phyloP scores from a whole-genome alignment of 768 basidiomycete genomes.

The Termitomyces sp. region DNA sequence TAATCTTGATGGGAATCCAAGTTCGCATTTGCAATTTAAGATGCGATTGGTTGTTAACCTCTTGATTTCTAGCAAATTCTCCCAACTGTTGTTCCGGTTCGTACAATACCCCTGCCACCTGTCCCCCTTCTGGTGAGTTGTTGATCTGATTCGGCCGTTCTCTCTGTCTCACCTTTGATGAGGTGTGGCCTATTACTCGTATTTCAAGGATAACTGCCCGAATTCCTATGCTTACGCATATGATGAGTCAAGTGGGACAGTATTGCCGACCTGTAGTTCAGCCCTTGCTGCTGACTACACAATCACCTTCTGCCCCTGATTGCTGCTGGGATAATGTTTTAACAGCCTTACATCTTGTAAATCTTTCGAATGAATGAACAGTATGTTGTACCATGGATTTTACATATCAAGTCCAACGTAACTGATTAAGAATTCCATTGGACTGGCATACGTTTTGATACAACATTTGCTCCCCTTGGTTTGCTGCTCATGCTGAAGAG shows the following conservation, averaged over 20 bases:
- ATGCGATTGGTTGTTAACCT: background rate
- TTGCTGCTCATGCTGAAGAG: too few species aligned
- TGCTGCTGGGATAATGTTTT: too few species aligned
- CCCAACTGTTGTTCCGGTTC: conserved; percentile 32
- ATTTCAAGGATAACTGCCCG: conserved; percentile 23
- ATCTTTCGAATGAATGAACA: too few species aligned
- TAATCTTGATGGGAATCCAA: conserved; percentile 26
- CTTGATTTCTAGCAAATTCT: conserved; percentile 21
- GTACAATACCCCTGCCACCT: conserved; percentile 28
- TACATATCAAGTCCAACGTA: too few species aligned
- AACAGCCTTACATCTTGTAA: background rate
- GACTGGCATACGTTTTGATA: too few species aligned
- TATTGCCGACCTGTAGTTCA: conserved; percentile 30
- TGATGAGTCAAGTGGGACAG: conserved; percentile 40
- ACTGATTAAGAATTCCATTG: too few species aligned
- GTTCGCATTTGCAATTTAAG: conserved; percentile 1
- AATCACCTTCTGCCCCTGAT: conserved; percentile 26
- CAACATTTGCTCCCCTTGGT: too few species aligned
- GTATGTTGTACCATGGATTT: too few species aligned
- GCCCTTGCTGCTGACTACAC: conserved; percentile 25
- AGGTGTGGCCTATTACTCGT: conserved; percentile 22
- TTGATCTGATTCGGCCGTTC: conserved; percentile 9
- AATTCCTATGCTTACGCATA: conserved; percentile 40
- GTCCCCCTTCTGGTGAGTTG: conserved; percentile 26
- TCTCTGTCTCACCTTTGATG: background rate